phyloP scores from a whole-genome alignment of 139 green algal species.

The Asterochloris sp. region DNA sequence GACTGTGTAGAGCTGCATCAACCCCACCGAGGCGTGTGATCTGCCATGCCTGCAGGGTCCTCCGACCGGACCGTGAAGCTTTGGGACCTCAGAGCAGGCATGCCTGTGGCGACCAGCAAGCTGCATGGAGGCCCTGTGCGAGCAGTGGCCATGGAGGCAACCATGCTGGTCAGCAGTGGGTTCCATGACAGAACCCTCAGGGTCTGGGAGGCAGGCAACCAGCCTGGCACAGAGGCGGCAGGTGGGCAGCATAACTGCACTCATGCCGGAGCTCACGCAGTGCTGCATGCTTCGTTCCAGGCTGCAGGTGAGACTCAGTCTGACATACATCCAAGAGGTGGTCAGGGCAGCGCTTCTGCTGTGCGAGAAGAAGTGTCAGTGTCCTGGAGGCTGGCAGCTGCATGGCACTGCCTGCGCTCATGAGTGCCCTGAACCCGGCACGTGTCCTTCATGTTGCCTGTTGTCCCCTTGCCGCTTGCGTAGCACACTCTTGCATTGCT shows the following conservation, averaged over 20 bases:
- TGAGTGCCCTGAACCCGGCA: constrained; percentile 6
- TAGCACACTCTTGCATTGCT: too few species aligned
- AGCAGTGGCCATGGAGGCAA: constrained; percentile 43
- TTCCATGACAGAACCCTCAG: constrained; percentile 12
- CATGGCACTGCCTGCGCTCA: constrained; percentile 2
- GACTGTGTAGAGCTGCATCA: too few species aligned
- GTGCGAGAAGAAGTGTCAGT: neutral
- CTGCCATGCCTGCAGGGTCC: constrained; percentile 40
- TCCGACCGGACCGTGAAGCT: constrained; percentile 59
- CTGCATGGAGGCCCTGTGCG: constrained; percentile 56
- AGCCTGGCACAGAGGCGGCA: constrained; percentile 6
- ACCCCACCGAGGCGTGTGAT: too few species aligned
- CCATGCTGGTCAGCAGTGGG: constrained; percentile 37
- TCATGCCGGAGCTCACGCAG: neutral
- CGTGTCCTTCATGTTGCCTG: too few species aligned
- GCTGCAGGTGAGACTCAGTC: too few species aligned
- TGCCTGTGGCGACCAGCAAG: constrained; percentile 43
- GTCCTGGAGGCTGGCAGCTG: neutral
- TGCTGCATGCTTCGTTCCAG: too few species aligned
- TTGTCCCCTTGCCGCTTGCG: too few species aligned
- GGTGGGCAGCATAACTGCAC: neutral
- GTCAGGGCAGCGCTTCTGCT: too few species aligned
- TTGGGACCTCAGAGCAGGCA: constrained; percentile 60
- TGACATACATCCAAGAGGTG: too few species aligned
- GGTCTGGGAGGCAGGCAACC: constrained; percentile 7